These are phyloP conservation scores for Daldinia grandis DNA, from an alignment of 495 filamentous ascomycete species.

Conservation along the genomic window DNA sequence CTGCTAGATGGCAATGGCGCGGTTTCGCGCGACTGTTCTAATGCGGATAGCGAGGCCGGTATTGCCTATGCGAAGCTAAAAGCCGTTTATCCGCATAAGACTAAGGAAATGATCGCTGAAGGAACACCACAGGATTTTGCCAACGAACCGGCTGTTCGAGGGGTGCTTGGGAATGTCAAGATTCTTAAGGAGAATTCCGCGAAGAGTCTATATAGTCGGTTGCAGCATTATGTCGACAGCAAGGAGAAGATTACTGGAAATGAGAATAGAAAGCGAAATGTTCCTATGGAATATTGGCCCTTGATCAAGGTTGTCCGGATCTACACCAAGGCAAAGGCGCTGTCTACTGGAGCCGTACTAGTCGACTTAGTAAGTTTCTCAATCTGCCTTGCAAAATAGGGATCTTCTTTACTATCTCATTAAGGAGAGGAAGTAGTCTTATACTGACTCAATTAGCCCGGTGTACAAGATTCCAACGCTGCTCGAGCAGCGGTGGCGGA, in stretches of 20 bases:
- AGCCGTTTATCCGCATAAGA: conserved; percentile 68
- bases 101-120: conserved; percentile 57
- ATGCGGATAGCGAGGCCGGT: conserved; percentile 61
- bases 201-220: conserved; percentile 36
- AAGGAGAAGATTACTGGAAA: conserved; percentile 37
- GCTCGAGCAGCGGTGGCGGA: conserved; percentile 68
- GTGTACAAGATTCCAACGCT: conserved; percentile 70
- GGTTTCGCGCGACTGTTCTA: conserved; percentile 54
- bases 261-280: conserved; percentile 38
- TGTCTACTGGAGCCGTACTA: conserved; percentile 69
- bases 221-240: conserved; percentile 49
- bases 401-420: neutral
- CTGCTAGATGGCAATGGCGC: conserved; percentile 56
- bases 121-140: conserved; percentile 52
- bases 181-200: conserved; percentile 48
- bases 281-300: conserved; percentile 68
- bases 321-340: conserved; percentile 62
- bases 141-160: conserved; percentile 45
- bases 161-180: conserved; percentile 59
- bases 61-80: conserved; percentile 71
- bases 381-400: neutral
- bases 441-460: conserved; percentile 53
- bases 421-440: neutral
- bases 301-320: conserved; percentile 71
- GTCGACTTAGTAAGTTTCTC: conserved; percentile 64